Evolutionary conservation across 192 early-diverging fungal species (phyloP), one percentile per base, ranked within the genome.

Genomic region (Coemansia interrupta): DNA sequence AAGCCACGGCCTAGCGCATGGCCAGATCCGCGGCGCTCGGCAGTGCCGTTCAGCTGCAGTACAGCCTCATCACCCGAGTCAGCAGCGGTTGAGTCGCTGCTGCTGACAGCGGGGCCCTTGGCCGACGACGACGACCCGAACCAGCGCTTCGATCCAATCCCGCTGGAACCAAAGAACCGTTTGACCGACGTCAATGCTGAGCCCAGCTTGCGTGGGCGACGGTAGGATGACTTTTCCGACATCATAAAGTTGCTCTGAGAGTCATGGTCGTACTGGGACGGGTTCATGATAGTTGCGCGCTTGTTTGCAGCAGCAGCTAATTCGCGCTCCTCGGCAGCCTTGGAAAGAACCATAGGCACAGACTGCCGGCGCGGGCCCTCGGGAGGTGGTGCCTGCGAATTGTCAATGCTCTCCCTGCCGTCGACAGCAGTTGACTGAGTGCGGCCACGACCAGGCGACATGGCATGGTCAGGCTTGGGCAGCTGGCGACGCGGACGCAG

Each of bases 211-310:
- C 74, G 74, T 17, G 68, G 56, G 20, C 68, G 68, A 10, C 74
- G 52, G 58, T 52, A 60, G 1, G 66, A 53, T 6, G 56, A 55
- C 43, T 70, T 71, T 10, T 78, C 68, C 0, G 74, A 55, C 15
- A 64, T 43, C 14, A 59, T 22, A 39, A 68, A 68, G 9, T 54
- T 43, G 32, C 49, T 52, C 23, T 64, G 68, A 23, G 61, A 41
- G 47, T 71, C 68, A 18, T 19, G 30, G 18, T 71, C 74, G 6
- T 54, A 58, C 29, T 60, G 61, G 15, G 54, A 51, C 7, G 74
- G 74, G 40, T 66, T 52, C 68, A 78, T 71, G 32, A 77, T 71
- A 3, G 74, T 77, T 0, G 74, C 74, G 19, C 74, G 74, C 68
- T 77, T 77, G 44, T 40, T 56, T 15, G 61, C 64, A 1, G 57